These are phyloP conservation scores for Thermomucor indicae-seudaticae DNA, from an alignment of 371 early-diverging fungal species.

Conservation along the genomic window DNA sequence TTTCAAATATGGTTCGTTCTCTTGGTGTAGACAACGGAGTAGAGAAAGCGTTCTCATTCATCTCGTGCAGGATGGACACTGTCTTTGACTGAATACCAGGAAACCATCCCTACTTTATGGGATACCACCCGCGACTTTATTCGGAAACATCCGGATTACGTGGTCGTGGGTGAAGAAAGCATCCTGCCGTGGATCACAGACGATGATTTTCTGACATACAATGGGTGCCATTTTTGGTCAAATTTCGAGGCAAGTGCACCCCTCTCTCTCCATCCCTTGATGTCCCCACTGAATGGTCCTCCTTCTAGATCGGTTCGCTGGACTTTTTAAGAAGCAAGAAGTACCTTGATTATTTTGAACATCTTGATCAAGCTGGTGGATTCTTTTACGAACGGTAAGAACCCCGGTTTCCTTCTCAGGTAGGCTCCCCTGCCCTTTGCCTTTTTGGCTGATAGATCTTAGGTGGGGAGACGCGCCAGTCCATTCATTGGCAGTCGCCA, in stretches of 20 bases:
- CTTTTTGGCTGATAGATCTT: no score
- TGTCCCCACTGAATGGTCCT: no score
- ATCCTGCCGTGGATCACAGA: constrained; percentile 27
- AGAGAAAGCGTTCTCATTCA: no score
- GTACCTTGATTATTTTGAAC: constrained; percentile 77
- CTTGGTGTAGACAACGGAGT: no score
- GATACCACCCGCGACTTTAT: constrained; percentile 56
- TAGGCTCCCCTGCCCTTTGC: no score
- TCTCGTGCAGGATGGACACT: constrained; percentile 79
- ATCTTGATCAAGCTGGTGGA: constrained; percentile 77
- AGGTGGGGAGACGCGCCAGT: constrained; percentile 37
- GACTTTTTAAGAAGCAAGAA: constrained; percentile 69
- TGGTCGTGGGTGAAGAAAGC: constrained; percentile 16
- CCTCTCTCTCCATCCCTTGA: no score
- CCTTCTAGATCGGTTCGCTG: constrained; percentile 70
- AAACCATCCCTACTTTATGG: constrained; percentile 87
- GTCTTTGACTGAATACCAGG: constrained; percentile 73
- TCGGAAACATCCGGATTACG: constrained; percentile 37
- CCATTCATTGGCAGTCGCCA: constrained; percentile 84
- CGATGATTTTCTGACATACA: constrained; percentile 30
- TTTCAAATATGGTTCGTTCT: constrained; percentile 71
- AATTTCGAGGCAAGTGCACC: constrained; percentile 40
- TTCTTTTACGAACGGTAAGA: constrained; percentile 91
- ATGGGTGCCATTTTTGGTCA: constrained; percentile 81
- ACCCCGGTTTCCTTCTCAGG: constrained; percentile 29